Conservation (phyloP, 1,284 basidiomycete genomes). For the Pascua sp. region DNA sequence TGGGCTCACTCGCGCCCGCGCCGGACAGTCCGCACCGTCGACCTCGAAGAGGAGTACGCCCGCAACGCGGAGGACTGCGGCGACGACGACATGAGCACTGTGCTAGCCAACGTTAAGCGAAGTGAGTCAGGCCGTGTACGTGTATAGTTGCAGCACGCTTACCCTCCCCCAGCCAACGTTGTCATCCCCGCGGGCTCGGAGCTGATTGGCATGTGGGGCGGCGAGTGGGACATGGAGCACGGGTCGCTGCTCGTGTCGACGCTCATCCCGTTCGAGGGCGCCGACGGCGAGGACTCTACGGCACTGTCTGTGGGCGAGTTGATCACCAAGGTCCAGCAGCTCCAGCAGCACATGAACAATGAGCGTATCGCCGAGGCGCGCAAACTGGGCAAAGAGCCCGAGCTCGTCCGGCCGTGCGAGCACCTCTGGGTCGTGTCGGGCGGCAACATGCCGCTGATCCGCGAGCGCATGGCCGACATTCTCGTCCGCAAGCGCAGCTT, state of each 20-base stretch:
- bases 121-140: slow-evolving; percentile 36
- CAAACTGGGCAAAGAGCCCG: slow-evolving; percentile 18
- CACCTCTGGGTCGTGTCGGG: slow-evolving; percentile 49
- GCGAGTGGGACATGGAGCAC: slow-evolving; percentile 48
- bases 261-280: slow-evolving; percentile 48
- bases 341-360: slow-evolving; percentile 37
- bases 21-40: slow-evolving; percentile 37
- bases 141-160: not conserved
- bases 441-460: slow-evolving; percentile 41
- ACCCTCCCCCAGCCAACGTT: slow-evolving; percentile 30
- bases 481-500: slow-evolving; percentile 45
- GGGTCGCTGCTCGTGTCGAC: slow-evolving; percentile 48
- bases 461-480: slow-evolving; percentile 46
- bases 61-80: slow-evolving; percentile 32
- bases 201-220: slow-evolving; percentile 48
- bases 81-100: slow-evolving; percentile 40
- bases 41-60: slow-evolving; percentile 43
- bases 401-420: slow-evolving; percentile 40
- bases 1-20: slow-evolving; percentile 46
- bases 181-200: slow-evolving; percentile 48
- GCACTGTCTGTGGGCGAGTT: slow-evolving; percentile 48
- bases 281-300: slow-evolving; percentile 47
- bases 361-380: slow-evolving; percentile 18
- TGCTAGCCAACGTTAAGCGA: slow-evolving; percentile 40
- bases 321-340: slow-evolving; percentile 42